Percentiles rank a stretch among this genome's conserved stretches.
Conservation (phyloP, 2,329 filamentous ascomycete genomes). For the Xylaria sp. region DNA sequence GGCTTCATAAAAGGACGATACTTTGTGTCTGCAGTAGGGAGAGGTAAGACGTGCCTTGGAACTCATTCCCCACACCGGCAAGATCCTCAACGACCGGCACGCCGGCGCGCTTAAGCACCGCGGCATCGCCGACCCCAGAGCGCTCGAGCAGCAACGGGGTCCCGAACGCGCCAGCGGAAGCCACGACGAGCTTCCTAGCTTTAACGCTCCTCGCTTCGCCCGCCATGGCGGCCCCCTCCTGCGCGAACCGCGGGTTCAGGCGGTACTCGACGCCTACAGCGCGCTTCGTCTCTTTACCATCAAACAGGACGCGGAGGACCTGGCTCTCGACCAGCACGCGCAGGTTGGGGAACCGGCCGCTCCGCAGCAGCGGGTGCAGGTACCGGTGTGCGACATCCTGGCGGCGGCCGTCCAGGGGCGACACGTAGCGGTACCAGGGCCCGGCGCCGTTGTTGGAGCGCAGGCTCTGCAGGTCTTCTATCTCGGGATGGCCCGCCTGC, state of each 20-base stretch:
- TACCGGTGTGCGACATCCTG: conserved; percentile 45
- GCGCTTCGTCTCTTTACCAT: background rate
- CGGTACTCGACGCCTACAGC: conserved; percentile 1
- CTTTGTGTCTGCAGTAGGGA: too few species aligned
- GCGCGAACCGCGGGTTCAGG: background rate
- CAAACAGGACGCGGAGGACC: conserved; percentile 35
- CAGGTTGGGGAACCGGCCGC: conserved; percentile 48
- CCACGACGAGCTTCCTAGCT: conserved; percentile 50
- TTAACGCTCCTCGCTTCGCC: conserved; percentile 29
- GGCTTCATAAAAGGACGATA: background rate
- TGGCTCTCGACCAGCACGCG: conserved; percentile 55
- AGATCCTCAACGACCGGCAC: conserved; percentile 41
- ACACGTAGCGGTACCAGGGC: conserved; percentile 32
- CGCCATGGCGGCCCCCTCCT: background rate
- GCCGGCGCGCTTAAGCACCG: conserved; percentile 43
- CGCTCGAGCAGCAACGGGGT: conserved; percentile 51
- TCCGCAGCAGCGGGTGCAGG: conserved; percentile 52
- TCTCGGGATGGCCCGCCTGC: conserved; percentile 50
- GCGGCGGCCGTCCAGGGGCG: conserved; percentile 44
- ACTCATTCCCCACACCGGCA: conserved; percentile 48
- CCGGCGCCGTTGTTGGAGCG: conserved; percentile 33
- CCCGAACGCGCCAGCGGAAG: conserved; percentile 42
- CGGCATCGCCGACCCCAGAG: conserved; percentile 50
- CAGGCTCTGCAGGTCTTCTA: conserved; percentile 52
- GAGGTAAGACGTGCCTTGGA: conserved; percentile 39